These are phyloP conservation scores for Mucor irregularis DNA, from an alignment of 371 early-diverging fungal species.

Conservation along the genomic window DNA sequence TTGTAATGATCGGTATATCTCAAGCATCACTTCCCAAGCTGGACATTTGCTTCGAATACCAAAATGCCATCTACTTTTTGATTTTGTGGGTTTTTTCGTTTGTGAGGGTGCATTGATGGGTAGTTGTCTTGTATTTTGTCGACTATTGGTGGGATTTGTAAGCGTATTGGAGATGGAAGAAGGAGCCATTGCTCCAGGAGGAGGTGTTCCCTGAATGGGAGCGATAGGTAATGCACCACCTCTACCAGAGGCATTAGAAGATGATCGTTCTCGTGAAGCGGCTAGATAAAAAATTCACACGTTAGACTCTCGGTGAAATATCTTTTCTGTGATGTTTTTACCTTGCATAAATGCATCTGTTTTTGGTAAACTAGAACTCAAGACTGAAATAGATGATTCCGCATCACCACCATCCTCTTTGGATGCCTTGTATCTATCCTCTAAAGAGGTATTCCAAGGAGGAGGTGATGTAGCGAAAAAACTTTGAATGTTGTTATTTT, in stretches of 20 bases:
- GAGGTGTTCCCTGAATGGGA: slow-evolving; percentile 43
- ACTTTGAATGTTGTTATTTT: slow-evolving; percentile 59
- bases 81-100: slow-evolving; percentile 35
- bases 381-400: slow-evolving; percentile 63
- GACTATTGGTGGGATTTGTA: not conserved
- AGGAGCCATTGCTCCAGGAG: slow-evolving; percentile 45
- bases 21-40: slow-evolving; percentile 96
- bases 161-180: not conserved
- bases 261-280: slow-evolving; percentile 22
- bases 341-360: slow-evolving; percentile 30
- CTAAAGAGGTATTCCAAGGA: slow-evolving; percentile 57
- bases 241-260: slow-evolving; percentile 20
- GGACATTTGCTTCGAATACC: slow-evolving; percentile 93
- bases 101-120: slow-evolving; percentile 18
- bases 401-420: slow-evolving; percentile 25
- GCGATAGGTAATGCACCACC: slow-evolving; percentile 29
- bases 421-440: slow-evolving; percentile 26
- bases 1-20: slow-evolving; percentile 90
- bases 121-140: slow-evolving; percentile 23
- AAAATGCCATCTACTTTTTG: slow-evolving; percentile 88
- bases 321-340: slow-evolving; percentile 1
- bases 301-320: too few species aligned
- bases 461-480: slow-evolving; percentile 69
- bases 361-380: slow-evolving; percentile 68
- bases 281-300: not conserved